These are phyloP conservation scores for Phytophthora nicotianae DNA, from an alignment of 352 stramenopile genomes.

Conservation along the genomic window DNA sequence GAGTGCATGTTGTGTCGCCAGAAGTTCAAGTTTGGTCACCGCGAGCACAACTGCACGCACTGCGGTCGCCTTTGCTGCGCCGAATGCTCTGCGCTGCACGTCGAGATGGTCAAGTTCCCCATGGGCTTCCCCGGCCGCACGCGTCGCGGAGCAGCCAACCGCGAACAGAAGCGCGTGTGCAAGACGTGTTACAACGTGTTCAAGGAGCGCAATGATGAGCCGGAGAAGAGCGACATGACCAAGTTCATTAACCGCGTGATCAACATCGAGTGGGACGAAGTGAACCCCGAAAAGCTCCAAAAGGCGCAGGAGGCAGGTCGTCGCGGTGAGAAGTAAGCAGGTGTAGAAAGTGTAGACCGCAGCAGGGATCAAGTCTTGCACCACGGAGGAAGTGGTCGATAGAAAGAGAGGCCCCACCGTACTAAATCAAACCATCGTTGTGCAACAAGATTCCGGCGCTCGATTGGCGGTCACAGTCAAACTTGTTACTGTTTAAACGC, in stretches of 20 bases:
- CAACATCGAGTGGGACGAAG: conserved; percentile 88
- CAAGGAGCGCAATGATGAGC: conserved; percentile 77
- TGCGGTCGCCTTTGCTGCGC: conserved; percentile 78
- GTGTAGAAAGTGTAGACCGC: conserved; percentile 25
- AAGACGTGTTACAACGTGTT: conserved; percentile 89
- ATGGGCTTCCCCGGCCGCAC: conserved; percentile 85
- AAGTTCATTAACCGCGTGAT: conserved; percentile 84
- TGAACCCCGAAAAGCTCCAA: conserved; percentile 88
- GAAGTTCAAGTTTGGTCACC: conserved; percentile 87
- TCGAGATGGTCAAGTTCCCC: conserved; percentile 84
- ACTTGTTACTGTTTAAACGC: too few species aligned
- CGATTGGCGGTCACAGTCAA: too few species aligned
- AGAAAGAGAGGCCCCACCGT: conserved; percentile 17
- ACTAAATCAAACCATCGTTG: conserved; percentile 26
- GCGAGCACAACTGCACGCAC: conserved; percentile 89
- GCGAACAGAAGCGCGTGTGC: conserved; percentile 78
- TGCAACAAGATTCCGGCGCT: background rate
- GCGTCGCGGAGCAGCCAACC: conserved; percentile 62
- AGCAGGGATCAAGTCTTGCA: background rate
- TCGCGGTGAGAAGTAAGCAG: conserved; percentile 58
- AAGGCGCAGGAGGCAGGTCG: conserved; percentile 49
- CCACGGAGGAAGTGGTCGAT: conserved; percentile 24
- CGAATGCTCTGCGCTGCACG: conserved; percentile 65
- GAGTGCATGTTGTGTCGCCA: conserved; percentile 88
- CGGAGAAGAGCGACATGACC: conserved; percentile 63